Evolutionary conservation across 2,329 filamentous ascomycete genomes (phyloP), one percentile per base, ranked within the genome.

Genomic region (Cercospora zeina): DNA sequence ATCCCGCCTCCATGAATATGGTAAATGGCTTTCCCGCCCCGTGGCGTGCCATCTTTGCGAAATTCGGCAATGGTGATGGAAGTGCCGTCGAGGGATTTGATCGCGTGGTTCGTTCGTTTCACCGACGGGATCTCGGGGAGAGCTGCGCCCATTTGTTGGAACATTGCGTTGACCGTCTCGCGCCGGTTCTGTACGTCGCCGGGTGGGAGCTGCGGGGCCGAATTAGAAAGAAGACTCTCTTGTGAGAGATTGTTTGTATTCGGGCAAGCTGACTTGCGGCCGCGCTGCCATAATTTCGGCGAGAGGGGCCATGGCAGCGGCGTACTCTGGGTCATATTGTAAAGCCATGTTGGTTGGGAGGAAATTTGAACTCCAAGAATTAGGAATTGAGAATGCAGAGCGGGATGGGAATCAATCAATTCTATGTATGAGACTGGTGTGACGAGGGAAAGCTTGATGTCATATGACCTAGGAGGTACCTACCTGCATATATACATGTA

Each of bases 1-100:
- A 65, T 63, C 16, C 65, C 65, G 13, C 65, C 65, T 5, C 65
- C 65, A 30, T 67, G 65, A 27, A 65, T 62, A 34, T 63, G 59
- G 42, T 55, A 65, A 3, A 67, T 53, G 0, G 53, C 61, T 49
- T 62, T 58, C 1, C 36, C 36, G 4, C 53, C 39, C 7, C 56
- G 31, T 2, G 39, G 9, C 2, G 36, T 39, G 13, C 36, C 59
- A 30, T 59, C 39, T 4, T 54, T 54, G 11, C 58, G 55, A 45
- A 67, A 67, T 8, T 69, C 67, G 1, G 65, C 37, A 8, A 69
- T 37, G 8, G 27, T 62, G 14, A 69, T 42, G 1, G 30, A 59
- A 1, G 59, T n/a, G 9, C 64, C 66, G 37, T 68, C 64, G 3
- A 47, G 21, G 8, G 36, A 45, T 19, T 54, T 54, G 33, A 64